A percentile compares a stretch with the other conserved stretches of the same genome.
phyloP scores from a whole-genome alignment of 768 basidiomycete genomes.

The Boletellus emodensis region DNA sequence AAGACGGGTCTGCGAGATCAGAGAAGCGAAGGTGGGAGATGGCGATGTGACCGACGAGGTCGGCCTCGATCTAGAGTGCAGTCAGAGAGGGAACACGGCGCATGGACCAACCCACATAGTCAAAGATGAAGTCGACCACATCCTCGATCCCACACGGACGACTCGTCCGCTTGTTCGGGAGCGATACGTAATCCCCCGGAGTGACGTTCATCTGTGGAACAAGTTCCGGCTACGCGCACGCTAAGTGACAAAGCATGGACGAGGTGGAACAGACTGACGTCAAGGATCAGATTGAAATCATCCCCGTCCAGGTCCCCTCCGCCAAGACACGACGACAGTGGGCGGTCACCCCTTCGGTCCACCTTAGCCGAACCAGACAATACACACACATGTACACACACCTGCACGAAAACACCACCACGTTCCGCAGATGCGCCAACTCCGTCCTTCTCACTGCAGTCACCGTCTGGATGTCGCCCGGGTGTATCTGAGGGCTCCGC shows the following conservation, averaged over 20 bases:
- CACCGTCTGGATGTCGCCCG: conserved; percentile 43
- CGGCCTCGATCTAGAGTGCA: conserved; percentile 31
- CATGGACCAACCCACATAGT: conserved; percentile 36
- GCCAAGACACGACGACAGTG: conserved; percentile 45
- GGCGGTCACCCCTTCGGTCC: conserved; percentile 36
- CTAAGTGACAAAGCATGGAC: conserved; percentile 8
- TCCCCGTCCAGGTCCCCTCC: conserved; percentile 56
- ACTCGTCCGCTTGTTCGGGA: conserved; percentile 32
- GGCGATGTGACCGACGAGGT: conserved; percentile 40
- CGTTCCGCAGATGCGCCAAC: conserved; percentile 39
- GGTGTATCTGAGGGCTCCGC: conserved; percentile 51
- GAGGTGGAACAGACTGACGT: conserved; percentile 28
- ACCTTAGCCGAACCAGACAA: conserved; percentile 1
- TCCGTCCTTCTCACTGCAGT: conserved; percentile 40
- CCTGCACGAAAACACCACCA: conserved; percentile 51
- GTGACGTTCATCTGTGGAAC: conserved; percentile 17
- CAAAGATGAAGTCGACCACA: conserved; percentile 45
- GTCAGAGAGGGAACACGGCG: not conserved
- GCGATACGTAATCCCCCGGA: conserved; percentile 40
- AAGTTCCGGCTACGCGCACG: conserved; percentile 26
- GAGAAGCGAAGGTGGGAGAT: conserved; percentile 42
- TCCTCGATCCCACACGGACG: conserved; percentile 38
- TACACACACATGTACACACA: conserved; percentile 13
- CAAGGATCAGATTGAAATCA: conserved; percentile 45
- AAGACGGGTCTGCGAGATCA: conserved; percentile 36